Base-by-base conservation (phyloP, 208 protist genomes). In the Angomonas desouzai region DNA sequence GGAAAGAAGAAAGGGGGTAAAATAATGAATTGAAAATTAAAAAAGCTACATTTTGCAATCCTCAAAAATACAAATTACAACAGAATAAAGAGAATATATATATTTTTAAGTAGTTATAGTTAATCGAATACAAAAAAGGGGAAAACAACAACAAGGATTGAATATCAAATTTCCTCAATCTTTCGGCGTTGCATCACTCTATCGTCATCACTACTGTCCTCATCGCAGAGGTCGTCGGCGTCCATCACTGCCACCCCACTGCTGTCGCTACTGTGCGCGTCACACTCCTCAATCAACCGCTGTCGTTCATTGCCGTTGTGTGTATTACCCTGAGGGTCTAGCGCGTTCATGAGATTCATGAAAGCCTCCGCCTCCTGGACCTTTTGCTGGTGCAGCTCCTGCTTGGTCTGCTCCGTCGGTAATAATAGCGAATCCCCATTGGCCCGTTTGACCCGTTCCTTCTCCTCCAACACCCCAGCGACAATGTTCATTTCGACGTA, bases 401-500 rank as follows among this genome's bases (percentile, higher is more conserved):
- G 38, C 48, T 77, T 57, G 23, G 73, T 91, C 30, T 27, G 57
- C 22, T 47, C 69, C 0, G 82, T 92, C 11, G 90, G 90, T 28
- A 96, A 64, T 10, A 96, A 61, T 6, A 96, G 32, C n/a, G 79
- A 81, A 40, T 62, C 57, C 0, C 76, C 33, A 23, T 64, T 16
- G 3, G n/a, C n/a, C n/a, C 61, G 36, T 7, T 75, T 71, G 0
- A 51, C 22, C 6, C 18, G 16, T 3, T 67, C 57, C 30, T 64
- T 56, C 27, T 77, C 70, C 69, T 95, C 82, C 6, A 96, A 60
- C 43, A 96, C 90, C 9, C 90, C 90, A 0, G 90, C 87, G 1
- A 96, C 87, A 10, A 96, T 81, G 55, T 65, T 89, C 16, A 96
- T 77, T 55, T 92, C 75, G 45, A 93, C 74, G 13, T 66, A 60